phyloP scores from a whole-genome alignment of 2,329 filamentous ascomycete species.

The Remersonia thermophila region DNA sequence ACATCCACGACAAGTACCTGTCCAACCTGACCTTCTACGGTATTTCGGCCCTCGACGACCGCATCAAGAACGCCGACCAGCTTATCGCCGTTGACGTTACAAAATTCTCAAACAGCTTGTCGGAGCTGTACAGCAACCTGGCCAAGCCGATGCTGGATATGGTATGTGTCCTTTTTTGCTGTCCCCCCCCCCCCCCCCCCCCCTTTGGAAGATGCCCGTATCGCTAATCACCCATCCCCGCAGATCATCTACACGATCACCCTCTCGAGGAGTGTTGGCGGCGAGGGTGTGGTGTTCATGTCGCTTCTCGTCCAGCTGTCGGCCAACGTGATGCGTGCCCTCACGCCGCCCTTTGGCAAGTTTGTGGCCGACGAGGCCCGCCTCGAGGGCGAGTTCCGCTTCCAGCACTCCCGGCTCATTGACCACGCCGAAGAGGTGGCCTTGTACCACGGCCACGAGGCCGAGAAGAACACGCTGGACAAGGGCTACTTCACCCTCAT shows the following conservation, averaged over 20 bases:
- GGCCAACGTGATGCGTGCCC: constrained; percentile 79
- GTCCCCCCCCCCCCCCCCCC: no score
- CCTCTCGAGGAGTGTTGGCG: constrained; percentile 85
- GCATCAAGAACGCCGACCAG: constrained; percentile 97
- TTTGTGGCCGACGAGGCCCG: constrained; percentile 94
- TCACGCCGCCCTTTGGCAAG: constrained; percentile 93
- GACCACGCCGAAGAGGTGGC: constrained; percentile 95
- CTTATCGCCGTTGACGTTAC: constrained; percentile 93
- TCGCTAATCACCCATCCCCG: constrained; percentile 17
- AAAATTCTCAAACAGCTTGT: constrained; percentile 89
- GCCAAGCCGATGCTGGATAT: constrained; percentile 93
- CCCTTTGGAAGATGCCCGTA: background rate
- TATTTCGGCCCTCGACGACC: constrained; percentile 85
- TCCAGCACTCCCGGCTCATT: constrained; percentile 86
- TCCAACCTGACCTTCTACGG: constrained; percentile 98
- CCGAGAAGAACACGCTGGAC: constrained; percentile 90
- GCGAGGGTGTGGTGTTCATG: constrained; percentile 93
- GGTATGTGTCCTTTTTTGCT: constrained; percentile 31
- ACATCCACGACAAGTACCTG: constrained; percentile 91
- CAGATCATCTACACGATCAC: constrained; percentile 86
- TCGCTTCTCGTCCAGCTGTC: constrained; percentile 85
- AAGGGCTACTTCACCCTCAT: constrained; percentile 99
- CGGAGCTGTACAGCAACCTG: constrained; percentile 90
- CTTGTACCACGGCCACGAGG: constrained; percentile 80
- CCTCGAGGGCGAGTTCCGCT: constrained; percentile 90